Conservation (phyloP, 2,329 filamentous ascomycete species). For the Acarospora socialis region DNA sequence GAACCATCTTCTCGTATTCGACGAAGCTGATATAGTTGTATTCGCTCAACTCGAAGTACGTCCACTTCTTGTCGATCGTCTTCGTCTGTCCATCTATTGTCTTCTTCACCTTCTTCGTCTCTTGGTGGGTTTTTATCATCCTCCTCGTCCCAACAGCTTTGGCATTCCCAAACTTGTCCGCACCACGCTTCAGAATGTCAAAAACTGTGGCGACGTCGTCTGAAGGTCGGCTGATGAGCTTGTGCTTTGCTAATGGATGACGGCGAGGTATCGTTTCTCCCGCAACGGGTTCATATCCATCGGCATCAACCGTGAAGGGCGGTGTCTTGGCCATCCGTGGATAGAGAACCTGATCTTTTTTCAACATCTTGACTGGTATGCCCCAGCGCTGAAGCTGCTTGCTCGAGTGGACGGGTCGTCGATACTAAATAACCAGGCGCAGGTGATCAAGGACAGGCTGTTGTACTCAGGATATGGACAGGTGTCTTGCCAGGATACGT, state of each 20-base stretch:
- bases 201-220: constrained; percentile 54
- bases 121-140: constrained; percentile 54
- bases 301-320: constrained; percentile 55
- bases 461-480: too few species aligned
- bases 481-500: too few species aligned
- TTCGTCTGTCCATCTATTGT: constrained; percentile 56
- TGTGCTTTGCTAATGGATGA: constrained; percentile 51
- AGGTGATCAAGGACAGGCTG: too few species aligned
- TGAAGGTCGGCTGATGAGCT: constrained; percentile 44
- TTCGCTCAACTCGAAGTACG: constrained; percentile 58
- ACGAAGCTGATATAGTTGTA: constrained; percentile 58
- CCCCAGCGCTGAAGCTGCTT: too few species aligned
- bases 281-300: constrained; percentile 46
- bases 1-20: constrained; percentile 51
- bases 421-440: too few species aligned
- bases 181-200: constrained; percentile 53
- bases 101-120: constrained; percentile 68
- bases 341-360: constrained; percentile 10
- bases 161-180: constrained; percentile 40
- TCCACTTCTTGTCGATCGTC: constrained; percentile 68
- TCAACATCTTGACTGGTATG: constrained; percentile 8
- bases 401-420: too few species aligned
- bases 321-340: constrained; percentile 41
- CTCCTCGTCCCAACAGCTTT: constrained; percentile 49
- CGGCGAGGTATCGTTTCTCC: constrained; percentile 66